Base-by-base conservation (phyloP, 257 asterid genomes). In the Craterostigma plantagineum region DNA sequence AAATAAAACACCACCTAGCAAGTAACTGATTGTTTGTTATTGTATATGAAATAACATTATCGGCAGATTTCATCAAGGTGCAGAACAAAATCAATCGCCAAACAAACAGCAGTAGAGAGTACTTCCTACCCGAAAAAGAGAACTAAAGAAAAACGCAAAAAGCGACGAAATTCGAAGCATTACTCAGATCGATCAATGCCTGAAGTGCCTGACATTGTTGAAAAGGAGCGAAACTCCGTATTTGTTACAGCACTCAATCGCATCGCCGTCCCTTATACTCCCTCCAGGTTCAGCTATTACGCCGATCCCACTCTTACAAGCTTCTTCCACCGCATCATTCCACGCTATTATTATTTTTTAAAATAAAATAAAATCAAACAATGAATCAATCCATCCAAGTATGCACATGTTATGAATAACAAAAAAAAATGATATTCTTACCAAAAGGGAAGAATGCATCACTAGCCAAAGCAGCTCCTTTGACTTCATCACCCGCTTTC, bases 371-470 rank as follows among this genome's bases (percentile, higher is more conserved):
- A n/a, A n/a, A n/a, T n/a, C n/a, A n/a, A n/a, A n/a, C n/a, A n/a
- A n/a, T n/a, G n/a, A n/a, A n/a, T n/a, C n/a, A n/a, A n/a, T n/a
- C n/a, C n/a, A n/a, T n/a, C n/a, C n/a, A n/a, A n/a, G n/a, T n/a
- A n/a, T n/a, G n/a, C n/a, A n/a, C n/a, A n/a, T n/a, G n/a, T n/a
- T n/a, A n/a, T n/a, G n/a, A n/a, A n/a, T n/a, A n/a, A n/a, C n/a
- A n/a, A n/a, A 16, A 30, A 10, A 18, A 43, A 38, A 13, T 2
- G 33, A 23, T 38, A 33, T 47, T 38, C 65, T 56, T 69, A 86
- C 97, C 97, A 46, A 81, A 86, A 14, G 97, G 97, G 54, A 86
- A 86, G 71, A 86, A 86, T 40, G 97, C 97, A 60, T 86, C 97
- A 16, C 97, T 86, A 8, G 97, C 97, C 75, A 86, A 69, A 51